A percentile compares a stretch with the other conserved stretches of the same genome.
These are phyloP conservation scores for Plasmodium relictum DNA, from an alignment of 169 alveolate species.

Conservation along the genomic window DNA sequence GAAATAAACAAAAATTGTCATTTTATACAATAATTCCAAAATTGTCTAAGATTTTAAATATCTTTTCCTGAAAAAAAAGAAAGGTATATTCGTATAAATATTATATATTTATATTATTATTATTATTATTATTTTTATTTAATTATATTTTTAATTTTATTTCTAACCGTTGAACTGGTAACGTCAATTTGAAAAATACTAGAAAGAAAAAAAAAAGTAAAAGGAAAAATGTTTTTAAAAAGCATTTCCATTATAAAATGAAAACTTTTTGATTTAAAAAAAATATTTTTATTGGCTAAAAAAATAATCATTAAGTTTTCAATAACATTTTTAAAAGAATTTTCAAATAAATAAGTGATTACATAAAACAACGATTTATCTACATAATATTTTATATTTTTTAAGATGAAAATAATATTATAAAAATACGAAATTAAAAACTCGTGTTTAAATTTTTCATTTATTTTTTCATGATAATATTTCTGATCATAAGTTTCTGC, in stretches of 20 bases:
- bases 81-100: background rate
- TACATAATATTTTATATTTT: constrained; percentile 51
- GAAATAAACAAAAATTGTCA: background rate
- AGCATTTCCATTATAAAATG: constrained; percentile 37
- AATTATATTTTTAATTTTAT: background rate
- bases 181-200: constrained; percentile 32
- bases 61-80: constrained; percentile 45
- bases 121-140: background rate
- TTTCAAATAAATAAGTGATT: constrained; percentile 42
- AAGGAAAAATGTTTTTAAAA: constrained; percentile 50
- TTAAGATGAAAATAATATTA: constrained; percentile 56
- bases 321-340: constrained; percentile 41
- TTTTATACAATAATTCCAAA: constrained; percentile 12
- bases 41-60: constrained; percentile 23
- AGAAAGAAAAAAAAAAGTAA: constrained; percentile 57
- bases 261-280: constrained; percentile 20
- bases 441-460: constrained; percentile 16
- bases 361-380: constrained; percentile 34
- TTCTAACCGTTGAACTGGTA: constrained; percentile 54
- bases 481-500: background rate
- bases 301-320: constrained; percentile 30
- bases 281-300: constrained; percentile 39
- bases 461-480: constrained; percentile 14
- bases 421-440: constrained; percentile 64
- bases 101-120: constrained; percentile 16